Evolutionary conservation across 1,284 basidiomycete species (phyloP), one percentile per base, ranked within the genome.

Genomic region (Microbotryum lychnidis-dioicae): DNA sequence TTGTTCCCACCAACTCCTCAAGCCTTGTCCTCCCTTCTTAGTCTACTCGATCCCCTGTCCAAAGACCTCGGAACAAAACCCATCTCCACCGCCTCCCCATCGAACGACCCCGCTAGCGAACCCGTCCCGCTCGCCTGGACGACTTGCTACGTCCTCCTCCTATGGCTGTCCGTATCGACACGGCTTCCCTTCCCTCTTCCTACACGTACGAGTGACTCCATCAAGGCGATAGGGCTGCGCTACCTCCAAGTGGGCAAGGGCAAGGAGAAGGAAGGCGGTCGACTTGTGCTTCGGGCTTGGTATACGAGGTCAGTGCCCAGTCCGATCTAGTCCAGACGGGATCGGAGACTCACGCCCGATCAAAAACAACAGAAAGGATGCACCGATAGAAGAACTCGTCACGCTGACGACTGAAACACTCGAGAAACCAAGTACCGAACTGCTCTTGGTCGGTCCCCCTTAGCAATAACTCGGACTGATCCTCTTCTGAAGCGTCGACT

Each of bases 91-190:
- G 72, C 79, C n/a, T 78, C 79, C 46, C 12, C 44, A 42, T 48
- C 31, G 2, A 21, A 12, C 27, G 27, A 45, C 46, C 37, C 37
- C 37, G 37, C 16, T 37, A 12, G 29, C 25, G 1, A 58, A 68
- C 8, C 42, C 73, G 6, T 72, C 71, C 1, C 44, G 6, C 57
- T 69, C n/a, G 68, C 75, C 49, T 98, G 96, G 96, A 79, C 87
- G 51, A 75, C 92, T 55, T 84, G 91, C 60, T 93, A 96, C 71
- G 80, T 89, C 18, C 78, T 90, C 25, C 79, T 98, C 6, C 79
- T 97, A 3, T 98, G 96, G 94, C 81, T 98, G 14, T 89, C 91
- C 20, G 82, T 98, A 20, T 87, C 97, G 56, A 88, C 88, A 76
- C 91, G 91, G 78, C 86, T 97, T 23, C 96, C 96, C 0, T 99